Evolutionary conservation across 768 basidiomycete species (phyloP).

Genomic region (Mycena albidolilacea): DNA sequence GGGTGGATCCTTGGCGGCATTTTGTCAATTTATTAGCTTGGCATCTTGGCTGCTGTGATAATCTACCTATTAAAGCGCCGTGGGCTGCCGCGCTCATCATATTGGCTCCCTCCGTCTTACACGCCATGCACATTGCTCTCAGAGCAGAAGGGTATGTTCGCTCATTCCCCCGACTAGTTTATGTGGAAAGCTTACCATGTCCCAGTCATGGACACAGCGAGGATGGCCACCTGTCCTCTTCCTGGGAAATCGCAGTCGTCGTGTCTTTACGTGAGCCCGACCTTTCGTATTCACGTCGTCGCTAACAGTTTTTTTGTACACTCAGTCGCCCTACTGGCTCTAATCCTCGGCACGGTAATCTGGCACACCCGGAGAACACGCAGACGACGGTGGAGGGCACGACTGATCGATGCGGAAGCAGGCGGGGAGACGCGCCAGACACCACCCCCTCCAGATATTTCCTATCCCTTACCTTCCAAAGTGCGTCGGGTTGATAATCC

Average conservation of each 20-base stretch:
- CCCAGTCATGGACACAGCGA: not conserved
- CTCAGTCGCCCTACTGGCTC: conserved; percentile 20
- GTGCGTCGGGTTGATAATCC: not conserved
- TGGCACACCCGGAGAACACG: conserved; percentile 25
- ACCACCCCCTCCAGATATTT: not conserved
- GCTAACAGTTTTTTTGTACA: not conserved
- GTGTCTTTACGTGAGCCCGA: conserved; percentile 22
- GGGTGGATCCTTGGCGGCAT: conserved; percentile 15
- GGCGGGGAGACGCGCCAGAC: not conserved
- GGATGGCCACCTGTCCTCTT: conserved; percentile 1
- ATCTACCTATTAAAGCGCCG: conserved; percentile 13
- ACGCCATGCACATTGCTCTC: conserved; percentile 22
- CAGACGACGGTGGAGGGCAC: not conserved
- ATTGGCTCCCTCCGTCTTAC: not conserved
- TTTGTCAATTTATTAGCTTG: conserved; percentile 19
- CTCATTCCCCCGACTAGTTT: not conserved
- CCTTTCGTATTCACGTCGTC: not conserved
- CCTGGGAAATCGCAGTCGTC: conserved; percentile 32
- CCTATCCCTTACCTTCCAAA: conserved; percentile 10
- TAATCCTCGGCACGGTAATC: conserved; percentile 17
- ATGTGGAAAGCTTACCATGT: not conserved
- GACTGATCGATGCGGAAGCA: conserved; percentile 1
- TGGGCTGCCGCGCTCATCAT: not conserved
- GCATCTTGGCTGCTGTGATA: conserved; percentile 29
- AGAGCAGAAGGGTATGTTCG: conserved; percentile 20